Base-by-base conservation (phyloP, 192 early-diverging fungal genomes). In the Obelidium mucronatum region DNA sequence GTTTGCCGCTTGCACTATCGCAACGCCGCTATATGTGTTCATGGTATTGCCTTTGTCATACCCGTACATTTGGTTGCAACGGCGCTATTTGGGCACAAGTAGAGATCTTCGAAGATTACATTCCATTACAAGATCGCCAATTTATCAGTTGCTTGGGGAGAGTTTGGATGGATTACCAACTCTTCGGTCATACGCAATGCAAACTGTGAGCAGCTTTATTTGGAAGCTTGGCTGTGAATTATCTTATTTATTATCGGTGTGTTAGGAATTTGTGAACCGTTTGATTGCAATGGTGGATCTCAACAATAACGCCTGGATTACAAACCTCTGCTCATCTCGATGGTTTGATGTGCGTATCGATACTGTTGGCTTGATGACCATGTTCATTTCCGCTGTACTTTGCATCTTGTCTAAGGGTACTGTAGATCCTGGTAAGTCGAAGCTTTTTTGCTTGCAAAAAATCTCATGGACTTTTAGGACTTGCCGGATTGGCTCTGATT, bases 91-190 rank as follows among this genome's bases (percentile, higher is more conserved):
- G 33, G 87, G 83, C 2, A 86, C 93, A 3, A 93, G 93, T 4
- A 88, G 96, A 65, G 95, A 97, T 73, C 77, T 97, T 40, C 94
- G 97, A 85, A 89, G 96, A 24, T 79, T 96, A 6, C 92, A 95
- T 85, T 88, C 92, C 2, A 87, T 91, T 37, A 86, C 91, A 2
- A 87, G 90, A 64, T 88, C 89, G 33, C 93, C 95, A 4, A 88
- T 95, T 30, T 89, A 90, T 75, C 85, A 95, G 0, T 92, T 74
- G 3, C 15, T 74, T 8, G 58, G 30, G 3, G 96, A 98, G 70
- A 90, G 93, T 0, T 78, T 96, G 34, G 89, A 85, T 35, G 97
- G 97, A 0, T 67, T 94, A 17, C 79, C 93, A 3, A 96, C 94
- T 1, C 96, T 98, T 67, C 87, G 96, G 30, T 93, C 94, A 0